These are phyloP conservation scores for Geotrichum australiense DNA, from an alignment of 1,139 yeast species.

Conservation along the genomic window DNA sequence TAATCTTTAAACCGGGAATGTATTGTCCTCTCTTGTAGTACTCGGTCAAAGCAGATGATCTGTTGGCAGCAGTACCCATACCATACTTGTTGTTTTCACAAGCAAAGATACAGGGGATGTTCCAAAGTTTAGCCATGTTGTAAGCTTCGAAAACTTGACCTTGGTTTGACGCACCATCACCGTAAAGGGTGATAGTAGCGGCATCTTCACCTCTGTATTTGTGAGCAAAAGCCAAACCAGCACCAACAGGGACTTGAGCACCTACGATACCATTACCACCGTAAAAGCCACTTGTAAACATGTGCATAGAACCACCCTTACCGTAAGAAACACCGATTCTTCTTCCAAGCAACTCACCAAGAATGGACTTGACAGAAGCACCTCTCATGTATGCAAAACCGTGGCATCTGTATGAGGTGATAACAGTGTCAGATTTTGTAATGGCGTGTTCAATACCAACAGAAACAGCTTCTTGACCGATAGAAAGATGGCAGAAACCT, in stretches of 20 bases:
- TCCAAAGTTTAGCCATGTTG: slow-evolving; percentile 99
- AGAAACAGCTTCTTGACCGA: slow-evolving; percentile 98
- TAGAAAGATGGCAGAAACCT: slow-evolving; percentile 97
- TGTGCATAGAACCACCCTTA: slow-evolving; percentile 99
- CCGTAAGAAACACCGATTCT: slow-evolving; percentile 93
- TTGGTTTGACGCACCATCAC: slow-evolving; percentile 99
- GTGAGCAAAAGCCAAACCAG: slow-evolving; percentile 96
- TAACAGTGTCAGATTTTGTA: slow-evolving; percentile 73
- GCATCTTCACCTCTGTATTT: slow-evolving; percentile 73
- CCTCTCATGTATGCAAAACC: slow-evolving; percentile 97
- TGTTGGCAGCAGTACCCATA: slow-evolving; percentile 97
- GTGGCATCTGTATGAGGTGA: slow-evolving; percentile 98
- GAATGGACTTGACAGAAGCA: slow-evolving; percentile 77
- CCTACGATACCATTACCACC: slow-evolving; percentile 99
- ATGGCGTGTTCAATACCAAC: slow-evolving; percentile 97
- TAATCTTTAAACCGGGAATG: slow-evolving; percentile 96
- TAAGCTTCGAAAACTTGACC: slow-evolving; percentile 97
- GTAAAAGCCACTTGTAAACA: slow-evolving; percentile 90
- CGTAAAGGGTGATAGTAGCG: slow-evolving; percentile 84
- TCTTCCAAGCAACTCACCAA: slow-evolving; percentile 96
- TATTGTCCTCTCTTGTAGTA: slow-evolving; percentile 99
- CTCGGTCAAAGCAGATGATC: slow-evolving; percentile 94
- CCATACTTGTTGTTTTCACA: slow-evolving; percentile 99
- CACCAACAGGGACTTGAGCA: slow-evolving; percentile 97
- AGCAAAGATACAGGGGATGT: slow-evolving; percentile 86